phyloP scores from a whole-genome alignment of 257 asterid species.

The Solanum virginianum region DNA sequence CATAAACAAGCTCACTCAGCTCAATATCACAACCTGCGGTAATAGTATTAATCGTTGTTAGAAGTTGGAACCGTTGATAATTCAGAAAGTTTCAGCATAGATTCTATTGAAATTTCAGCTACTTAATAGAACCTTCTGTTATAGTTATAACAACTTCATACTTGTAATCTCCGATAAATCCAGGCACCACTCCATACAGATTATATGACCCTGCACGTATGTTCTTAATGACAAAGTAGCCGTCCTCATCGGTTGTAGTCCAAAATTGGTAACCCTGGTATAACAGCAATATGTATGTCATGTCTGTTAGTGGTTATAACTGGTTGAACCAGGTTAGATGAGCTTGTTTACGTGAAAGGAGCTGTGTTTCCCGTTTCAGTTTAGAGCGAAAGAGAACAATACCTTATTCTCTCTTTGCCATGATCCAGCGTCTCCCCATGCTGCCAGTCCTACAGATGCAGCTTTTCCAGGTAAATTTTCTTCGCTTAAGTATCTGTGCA shows the following conservation, averaged over 20 bases:
- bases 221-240: not conserved
- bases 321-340: not conserved
- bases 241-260: not conserved
- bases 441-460: constrained; percentile 21
- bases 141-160: constrained; percentile 1
- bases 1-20: not conserved
- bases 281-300: not conserved
- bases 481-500: constrained; percentile 1
- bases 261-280: constrained; percentile 9
- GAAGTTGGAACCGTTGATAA: not conserved
- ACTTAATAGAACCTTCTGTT: constrained; percentile 1
- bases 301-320: not conserved
- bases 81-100: not conserved
- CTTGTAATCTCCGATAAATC: constrained; percentile 4
- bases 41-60: not conserved
- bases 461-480: constrained; percentile 13
- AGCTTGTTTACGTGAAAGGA: not conserved
- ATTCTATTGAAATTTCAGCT: not conserved
- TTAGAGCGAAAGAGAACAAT: not conserved
- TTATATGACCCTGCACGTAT: not conserved
- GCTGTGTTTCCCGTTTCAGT: not conserved
- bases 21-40: not conserved
- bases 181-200: not conserved
- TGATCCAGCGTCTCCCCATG: constrained; percentile 15
- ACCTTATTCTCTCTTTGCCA: constrained; percentile 32